A percentile compares a stretch with the other conserved stretches of the same genome.
These are phyloP conservation scores for Pseudogymnoascus sp. DNA, from an alignment of 2,329 filamentous ascomycete species.

Conservation along the genomic window DNA sequence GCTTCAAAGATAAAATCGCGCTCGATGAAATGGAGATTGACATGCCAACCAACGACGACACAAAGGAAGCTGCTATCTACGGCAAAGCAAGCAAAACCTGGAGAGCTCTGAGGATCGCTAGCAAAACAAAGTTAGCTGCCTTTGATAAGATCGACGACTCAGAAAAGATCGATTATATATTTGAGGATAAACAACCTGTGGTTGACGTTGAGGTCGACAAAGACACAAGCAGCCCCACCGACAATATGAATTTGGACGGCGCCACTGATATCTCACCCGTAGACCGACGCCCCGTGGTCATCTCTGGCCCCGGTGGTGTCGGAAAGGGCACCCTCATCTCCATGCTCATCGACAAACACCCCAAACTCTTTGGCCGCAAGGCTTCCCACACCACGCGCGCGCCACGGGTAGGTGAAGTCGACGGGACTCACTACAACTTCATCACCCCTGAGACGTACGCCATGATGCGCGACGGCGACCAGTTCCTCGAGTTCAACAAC, in stretches of 20 bases:
- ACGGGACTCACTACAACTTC: slow-evolving; percentile 46
- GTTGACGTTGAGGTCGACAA: neutral
- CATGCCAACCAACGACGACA: slow-evolving; percentile 58
- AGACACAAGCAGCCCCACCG: neutral
- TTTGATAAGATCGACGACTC: slow-evolving; percentile 87
- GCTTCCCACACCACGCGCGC: slow-evolving; percentile 47
- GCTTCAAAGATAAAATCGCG: slow-evolving; percentile 65
- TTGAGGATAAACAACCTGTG: slow-evolving; percentile 34
- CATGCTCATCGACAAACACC: slow-evolving; percentile 54
- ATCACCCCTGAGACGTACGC: slow-evolving; percentile 49
- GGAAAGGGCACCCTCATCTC: slow-evolving; percentile 57
- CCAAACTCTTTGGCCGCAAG: slow-evolving; percentile 55
- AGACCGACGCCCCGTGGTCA: slow-evolving; percentile 50
- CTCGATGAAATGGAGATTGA: slow-evolving; percentile 80
- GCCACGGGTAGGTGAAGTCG: slow-evolving; percentile 41
- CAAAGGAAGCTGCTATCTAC: slow-evolving; percentile 51
- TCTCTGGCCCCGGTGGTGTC: slow-evolving; percentile 55
- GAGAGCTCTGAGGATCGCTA: slow-evolving; percentile 76
- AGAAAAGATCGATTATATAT: slow-evolving; percentile 56
- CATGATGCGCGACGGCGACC: slow-evolving; percentile 50
- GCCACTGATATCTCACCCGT: slow-evolving; percentile 32
- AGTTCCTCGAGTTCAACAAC: slow-evolving; percentile 48
- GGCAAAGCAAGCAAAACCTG: slow-evolving; percentile 83
- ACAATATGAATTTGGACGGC: neutral
- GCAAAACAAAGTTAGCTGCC: slow-evolving; percentile 60